Evolutionary conservation across 768 basidiomycete species (phyloP).

Genomic region (Fibroporia radiculosa): DNA sequence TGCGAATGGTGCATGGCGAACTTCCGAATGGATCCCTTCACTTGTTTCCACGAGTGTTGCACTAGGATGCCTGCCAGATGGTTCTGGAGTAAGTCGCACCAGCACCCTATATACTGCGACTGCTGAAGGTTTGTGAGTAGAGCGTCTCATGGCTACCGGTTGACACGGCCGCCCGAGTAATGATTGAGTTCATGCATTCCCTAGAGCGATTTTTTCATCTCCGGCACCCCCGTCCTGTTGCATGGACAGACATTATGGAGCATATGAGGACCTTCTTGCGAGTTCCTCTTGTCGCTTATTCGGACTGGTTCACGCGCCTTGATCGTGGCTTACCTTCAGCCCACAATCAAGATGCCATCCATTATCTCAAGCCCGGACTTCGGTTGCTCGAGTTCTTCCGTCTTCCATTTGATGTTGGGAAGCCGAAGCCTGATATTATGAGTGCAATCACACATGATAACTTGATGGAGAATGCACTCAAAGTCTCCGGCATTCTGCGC

Average conservation of each 20-base stretch:
- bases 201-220: slow-evolving; percentile 26
- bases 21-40: slow-evolving; percentile 36
- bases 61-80: slow-evolving; percentile 2
- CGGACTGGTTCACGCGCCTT: slow-evolving; percentile 26
- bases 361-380: too few relatives aligned
- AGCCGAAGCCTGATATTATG: too few relatives aligned
- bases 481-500: too few relatives aligned
- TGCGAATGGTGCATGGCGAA: slow-evolving; percentile 34
- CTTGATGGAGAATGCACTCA: too few relatives aligned
- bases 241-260: slow-evolving; percentile 25
- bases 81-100: neutral
- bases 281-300: slow-evolving; percentile 26
- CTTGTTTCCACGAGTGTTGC: slow-evolving; percentile 20
- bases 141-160: slow-evolving; percentile 36
- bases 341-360: neutral
- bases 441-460: too few relatives aligned
- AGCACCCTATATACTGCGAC: neutral
- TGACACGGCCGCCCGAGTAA: slow-evolving; percentile 28
- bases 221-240: slow-evolving; percentile 28
- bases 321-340: neutral
- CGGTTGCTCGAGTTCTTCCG: too few relatives aligned
- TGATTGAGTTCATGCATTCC: slow-evolving; percentile 22
- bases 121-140: slow-evolving; percentile 15
- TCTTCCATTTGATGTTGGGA: too few relatives aligned
- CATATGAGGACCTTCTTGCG: slow-evolving; percentile 13